Conservation (phyloP, 495 filamentous ascomycete species). For the Talaromyces trachyspermus region DNA sequence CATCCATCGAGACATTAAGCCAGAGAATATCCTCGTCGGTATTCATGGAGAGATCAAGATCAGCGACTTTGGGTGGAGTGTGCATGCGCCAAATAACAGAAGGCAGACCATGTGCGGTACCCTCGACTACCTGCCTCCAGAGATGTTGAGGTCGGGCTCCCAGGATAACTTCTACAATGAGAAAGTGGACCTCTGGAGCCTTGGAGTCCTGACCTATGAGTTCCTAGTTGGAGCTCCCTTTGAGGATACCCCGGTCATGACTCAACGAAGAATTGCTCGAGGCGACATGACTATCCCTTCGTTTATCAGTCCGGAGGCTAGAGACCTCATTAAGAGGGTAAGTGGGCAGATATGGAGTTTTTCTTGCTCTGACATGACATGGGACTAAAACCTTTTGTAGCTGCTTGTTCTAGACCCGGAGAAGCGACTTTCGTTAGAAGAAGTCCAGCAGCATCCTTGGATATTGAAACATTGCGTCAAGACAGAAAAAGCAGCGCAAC, state of each 20-base stretch:
- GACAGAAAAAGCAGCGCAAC: conserved; percentile 54
- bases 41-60: conserved; percentile 99
- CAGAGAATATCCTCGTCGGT: conserved; percentile 95
- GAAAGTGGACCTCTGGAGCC: conserved; percentile 92
- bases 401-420: conserved; percentile 90
- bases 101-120: conserved; percentile 96
- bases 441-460: conserved; percentile 90
- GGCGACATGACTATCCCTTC: conserved; percentile 89
- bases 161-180: conserved; percentile 84
- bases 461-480: conserved; percentile 93
- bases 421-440: conserved; percentile 82
- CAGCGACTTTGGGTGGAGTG: conserved; percentile 97
- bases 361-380: not conserved
- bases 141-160: conserved; percentile 82
- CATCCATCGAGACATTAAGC: conserved; percentile 98
- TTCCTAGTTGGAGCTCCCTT: conserved; percentile 95
- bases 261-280: conserved; percentile 78
- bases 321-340: conserved; percentile 87
- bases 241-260: conserved; percentile 91
- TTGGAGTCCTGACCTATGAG: conserved; percentile 94
- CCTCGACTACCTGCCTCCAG: conserved; percentile 91
- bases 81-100: conserved; percentile 92
- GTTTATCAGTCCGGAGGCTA: conserved; percentile 86
- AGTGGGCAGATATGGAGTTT: conserved; percentile 14
- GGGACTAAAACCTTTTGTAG: conserved; percentile 33